Evolutionary conservation across 768 basidiomycete species (phyloP), one percentile per base, ranked within the genome.

Genomic region (Kockovaella imperatae): DNA sequence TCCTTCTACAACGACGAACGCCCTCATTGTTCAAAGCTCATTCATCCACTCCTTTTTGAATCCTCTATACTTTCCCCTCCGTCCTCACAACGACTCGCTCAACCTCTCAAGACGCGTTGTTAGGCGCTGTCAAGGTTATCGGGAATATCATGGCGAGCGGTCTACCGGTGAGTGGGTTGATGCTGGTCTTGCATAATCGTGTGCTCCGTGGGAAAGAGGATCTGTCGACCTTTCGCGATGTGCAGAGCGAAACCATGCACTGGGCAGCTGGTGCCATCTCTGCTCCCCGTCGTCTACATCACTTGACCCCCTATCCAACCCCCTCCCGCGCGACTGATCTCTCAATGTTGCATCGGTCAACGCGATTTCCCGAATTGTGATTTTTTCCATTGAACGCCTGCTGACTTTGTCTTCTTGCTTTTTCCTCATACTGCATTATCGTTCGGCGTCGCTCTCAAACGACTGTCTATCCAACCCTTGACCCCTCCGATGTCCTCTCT

Each of bases 81-180:
- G 18, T 17, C 10, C 36, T 7, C 7, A 6, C 17, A 10, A 21
- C 18, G 23, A 8, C 36, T 17, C 8, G 7, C 7, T 42, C 26
- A 11, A 42, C 26, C 42, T 29, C 26, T 30, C 42, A 26, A 25
- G 23, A 25, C 13, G 28, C 13, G 23, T 17, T 18, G 8, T 21
- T 21, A 10, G 8, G 10, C 18, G 36, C 10, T 8, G n/a, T 21
- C 34, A 25, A 35, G n/a, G 10, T 21, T 20, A 26, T 34, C 5
- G n/a, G 8, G 17, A 34, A 21, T 32, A 26, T 28, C 25, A 47
- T 47, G 45, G 35, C 45, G 17, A 38, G 24, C 24, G 24, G 26
- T 20, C 15, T 38, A 47, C 45, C 45, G 45, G 45, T 47, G 35
- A 47, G 45, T 47, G 21, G 25, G 24, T 25, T n/a, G 26, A 18